These are phyloP conservation scores for Oxyria digyna DNA, from an alignment of 148 eudicot genomes.

Conservation along the genomic window DNA sequence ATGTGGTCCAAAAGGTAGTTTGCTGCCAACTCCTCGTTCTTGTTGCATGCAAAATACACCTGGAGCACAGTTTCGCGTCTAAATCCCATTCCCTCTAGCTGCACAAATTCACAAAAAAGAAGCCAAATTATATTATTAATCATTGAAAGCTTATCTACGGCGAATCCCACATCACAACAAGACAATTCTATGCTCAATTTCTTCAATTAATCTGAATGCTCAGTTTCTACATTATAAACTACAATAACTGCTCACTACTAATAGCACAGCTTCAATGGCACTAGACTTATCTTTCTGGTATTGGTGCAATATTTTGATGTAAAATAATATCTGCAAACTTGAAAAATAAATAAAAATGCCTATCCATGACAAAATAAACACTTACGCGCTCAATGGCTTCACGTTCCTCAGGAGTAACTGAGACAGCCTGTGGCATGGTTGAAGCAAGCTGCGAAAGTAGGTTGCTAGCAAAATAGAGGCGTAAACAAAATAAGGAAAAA, in stretches of 20 bases:
- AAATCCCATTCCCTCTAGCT: constrained; percentile 86
- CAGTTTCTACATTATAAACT: background rate
- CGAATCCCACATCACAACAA: background rate
- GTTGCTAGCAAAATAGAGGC: constrained; percentile 22
- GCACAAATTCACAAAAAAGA: constrained; percentile 13
- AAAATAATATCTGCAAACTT: background rate
- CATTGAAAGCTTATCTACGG: background rate
- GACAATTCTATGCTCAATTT: background rate
- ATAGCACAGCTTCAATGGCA: background rate
- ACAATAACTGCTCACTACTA: background rate
- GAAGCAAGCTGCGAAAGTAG: constrained; percentile 45
- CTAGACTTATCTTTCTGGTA: background rate
- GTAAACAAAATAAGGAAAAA: background rate
- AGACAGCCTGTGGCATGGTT: constrained; percentile 54
- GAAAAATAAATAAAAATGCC: background rate
- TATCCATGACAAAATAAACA: background rate
- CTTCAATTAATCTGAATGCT: background rate
- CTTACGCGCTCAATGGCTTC: constrained; percentile 86
- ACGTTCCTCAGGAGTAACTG: constrained; percentile 74
- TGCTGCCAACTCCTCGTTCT: constrained; percentile 71
- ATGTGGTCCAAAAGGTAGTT: constrained; percentile 74
- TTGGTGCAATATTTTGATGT: background rate
- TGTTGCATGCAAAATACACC: constrained; percentile 75
- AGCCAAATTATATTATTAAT: background rate
- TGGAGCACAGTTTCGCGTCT: constrained; percentile 60